These are phyloP conservation scores for Liquidambar formosana DNA, from an alignment of 164 flowering plant species.

Conservation along the genomic window DNA sequence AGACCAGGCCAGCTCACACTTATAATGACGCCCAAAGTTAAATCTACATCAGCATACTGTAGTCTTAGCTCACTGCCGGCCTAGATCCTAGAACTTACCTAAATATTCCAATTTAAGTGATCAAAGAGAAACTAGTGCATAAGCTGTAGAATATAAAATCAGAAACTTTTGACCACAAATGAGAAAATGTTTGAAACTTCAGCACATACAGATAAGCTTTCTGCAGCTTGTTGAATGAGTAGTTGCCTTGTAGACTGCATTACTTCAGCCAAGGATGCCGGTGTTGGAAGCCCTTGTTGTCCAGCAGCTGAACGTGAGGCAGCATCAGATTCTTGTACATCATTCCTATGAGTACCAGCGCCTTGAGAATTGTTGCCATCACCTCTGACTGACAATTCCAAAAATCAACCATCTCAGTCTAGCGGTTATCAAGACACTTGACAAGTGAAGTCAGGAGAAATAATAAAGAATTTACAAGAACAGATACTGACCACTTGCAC, in stretches of 20 bases:
- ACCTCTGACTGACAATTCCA: constrained; percentile 36
- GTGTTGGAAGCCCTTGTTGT: constrained; percentile 62
- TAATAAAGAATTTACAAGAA: not conserved
- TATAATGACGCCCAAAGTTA: too few species aligned
- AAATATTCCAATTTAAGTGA: too few species aligned
- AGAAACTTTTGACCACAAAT: not conserved
- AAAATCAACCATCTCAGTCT: constrained; percentile 16
- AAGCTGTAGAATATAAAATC: not conserved
- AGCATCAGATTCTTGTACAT: constrained; percentile 26
- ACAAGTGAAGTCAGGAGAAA: not conserved
- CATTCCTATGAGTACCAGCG: constrained; percentile 25
- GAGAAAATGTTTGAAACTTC: not conserved
- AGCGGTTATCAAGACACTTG: constrained; percentile 4
- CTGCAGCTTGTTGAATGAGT: constrained; percentile 58
- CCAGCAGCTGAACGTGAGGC: constrained; percentile 26
- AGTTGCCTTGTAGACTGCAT: constrained; percentile 57
- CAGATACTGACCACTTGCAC: constrained; percentile 43
- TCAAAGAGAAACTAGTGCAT: too few species aligned
- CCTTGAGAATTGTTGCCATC: constrained; percentile 29
- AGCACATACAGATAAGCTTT: constrained; percentile 57
- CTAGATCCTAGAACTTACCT: too few species aligned
- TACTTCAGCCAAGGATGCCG: constrained; percentile 75
- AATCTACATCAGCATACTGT: too few species aligned
- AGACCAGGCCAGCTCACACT: too few species aligned
- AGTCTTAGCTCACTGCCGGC: too few species aligned